phyloP scores from a whole-genome alignment of 192 early-diverging fungal species.

The Cladochytrium replicatum region DNA sequence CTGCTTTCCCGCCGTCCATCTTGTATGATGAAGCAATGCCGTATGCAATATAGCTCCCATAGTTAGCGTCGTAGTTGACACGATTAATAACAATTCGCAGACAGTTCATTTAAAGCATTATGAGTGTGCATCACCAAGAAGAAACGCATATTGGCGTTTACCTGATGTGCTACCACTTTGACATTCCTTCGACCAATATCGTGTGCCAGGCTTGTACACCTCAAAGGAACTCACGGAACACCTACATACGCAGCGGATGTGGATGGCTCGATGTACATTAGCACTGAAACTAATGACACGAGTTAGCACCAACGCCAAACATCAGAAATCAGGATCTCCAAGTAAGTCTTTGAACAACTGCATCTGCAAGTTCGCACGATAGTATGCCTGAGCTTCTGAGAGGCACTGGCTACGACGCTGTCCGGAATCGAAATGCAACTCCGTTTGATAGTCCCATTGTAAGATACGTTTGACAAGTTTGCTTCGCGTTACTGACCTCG shows the following conservation, averaged over 20 bases:
- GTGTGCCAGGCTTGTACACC: no score
- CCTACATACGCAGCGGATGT: neutral
- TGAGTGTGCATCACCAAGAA: no score
- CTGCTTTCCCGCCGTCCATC: no score
- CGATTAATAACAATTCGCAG: no score
- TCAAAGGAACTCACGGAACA: neutral
- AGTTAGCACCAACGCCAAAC: no score
- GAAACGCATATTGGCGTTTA: no score
- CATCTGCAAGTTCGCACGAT: neutral
- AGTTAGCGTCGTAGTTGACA: no score
- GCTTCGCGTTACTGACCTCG: neutral
- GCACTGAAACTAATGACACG: neutral
- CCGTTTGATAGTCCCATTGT: conserved; percentile 15
- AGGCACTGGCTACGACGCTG: conserved; percentile 1
- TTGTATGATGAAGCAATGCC: no score
- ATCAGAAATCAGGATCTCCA: neutral
- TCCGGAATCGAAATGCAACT: conserved; percentile 1
- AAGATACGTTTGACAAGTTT: neutral
- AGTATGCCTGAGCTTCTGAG: conserved; percentile 5
- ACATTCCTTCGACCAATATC: no score
- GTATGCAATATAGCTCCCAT: no score
- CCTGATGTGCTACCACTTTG: no score
- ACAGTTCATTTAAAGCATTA: no score
- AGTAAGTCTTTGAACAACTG: neutral
- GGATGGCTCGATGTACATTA: neutral